These are phyloP conservation scores for Magnolia kwangsiensis DNA, from an alignment of 164 flowering plant species.

Conservation along the genomic window DNA sequence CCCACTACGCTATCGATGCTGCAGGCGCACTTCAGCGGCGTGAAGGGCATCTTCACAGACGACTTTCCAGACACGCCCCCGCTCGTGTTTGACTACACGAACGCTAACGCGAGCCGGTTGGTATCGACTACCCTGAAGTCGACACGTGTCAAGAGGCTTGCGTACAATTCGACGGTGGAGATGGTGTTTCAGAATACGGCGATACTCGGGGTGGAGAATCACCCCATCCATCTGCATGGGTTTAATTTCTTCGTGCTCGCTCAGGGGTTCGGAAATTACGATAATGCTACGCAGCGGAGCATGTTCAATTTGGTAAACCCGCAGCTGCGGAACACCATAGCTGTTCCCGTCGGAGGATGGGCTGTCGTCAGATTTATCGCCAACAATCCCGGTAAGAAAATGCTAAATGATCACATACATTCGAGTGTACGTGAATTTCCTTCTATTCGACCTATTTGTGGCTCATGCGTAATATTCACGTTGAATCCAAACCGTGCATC, in stretches of 20 bases:
- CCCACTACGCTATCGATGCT: conserved; percentile 44
- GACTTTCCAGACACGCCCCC: conserved; percentile 61
- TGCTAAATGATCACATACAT: too few species aligned
- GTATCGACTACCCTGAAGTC: conserved; percentile 21
- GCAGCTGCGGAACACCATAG: conserved; percentile 68
- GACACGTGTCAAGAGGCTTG: conserved; percentile 47
- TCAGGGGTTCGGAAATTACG: conserved; percentile 70
- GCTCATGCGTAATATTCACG: too few species aligned
- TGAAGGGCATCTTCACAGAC: conserved; percentile 43
- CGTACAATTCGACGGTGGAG: conserved; percentile 55
- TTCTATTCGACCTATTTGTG: too few species aligned
- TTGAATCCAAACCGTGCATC: too few species aligned
- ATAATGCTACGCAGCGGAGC: conserved; percentile 20
- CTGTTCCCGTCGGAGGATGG: conserved; percentile 79
- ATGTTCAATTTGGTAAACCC: conserved; percentile 57
- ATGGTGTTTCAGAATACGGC: conserved; percentile 72
- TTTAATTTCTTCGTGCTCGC: conserved; percentile 47
- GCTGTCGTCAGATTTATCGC: conserved; percentile 67
- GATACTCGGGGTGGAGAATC: conserved; percentile 43
- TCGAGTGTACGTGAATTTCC: too few species aligned
- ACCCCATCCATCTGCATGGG: conserved; percentile 71
- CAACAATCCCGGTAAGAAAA: conserved; percentile 51
- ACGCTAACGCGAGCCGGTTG: conserved; percentile 14
- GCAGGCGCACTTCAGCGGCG: conserved; percentile 37
- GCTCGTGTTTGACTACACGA: conserved; percentile 52